Evolutionary conservation across 2,329 filamentous ascomycete species (phyloP).

Genomic region (Gyromitra esculenta): DNA sequence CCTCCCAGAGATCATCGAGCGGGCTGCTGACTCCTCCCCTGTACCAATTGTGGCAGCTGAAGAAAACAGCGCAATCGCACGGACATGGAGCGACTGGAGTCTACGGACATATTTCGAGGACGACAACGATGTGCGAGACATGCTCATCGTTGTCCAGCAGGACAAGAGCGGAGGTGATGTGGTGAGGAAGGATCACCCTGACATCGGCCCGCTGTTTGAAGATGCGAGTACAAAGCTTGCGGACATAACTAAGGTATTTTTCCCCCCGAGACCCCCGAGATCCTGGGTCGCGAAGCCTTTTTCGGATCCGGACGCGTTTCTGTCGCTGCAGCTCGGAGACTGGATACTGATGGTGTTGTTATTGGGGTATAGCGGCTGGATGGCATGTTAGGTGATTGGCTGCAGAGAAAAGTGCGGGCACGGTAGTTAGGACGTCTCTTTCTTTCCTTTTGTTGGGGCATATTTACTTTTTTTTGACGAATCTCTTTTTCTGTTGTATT

Average conservation of each 20-base stretch:
- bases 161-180: slow-evolving; percentile 76
- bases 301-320: slow-evolving; percentile 7
- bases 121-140: slow-evolving; percentile 84
- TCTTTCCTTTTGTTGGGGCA: slow-evolving; percentile 36
- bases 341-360: slow-evolving; percentile 45
- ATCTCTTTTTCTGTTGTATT: slow-evolving; percentile 19
- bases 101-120: slow-evolving; percentile 92
- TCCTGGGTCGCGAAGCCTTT: background rate
- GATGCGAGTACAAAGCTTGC: slow-evolving; percentile 86
- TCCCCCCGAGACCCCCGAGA: slow-evolving; percentile 17
- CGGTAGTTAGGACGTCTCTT: slow-evolving; percentile 34
- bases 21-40: slow-evolving; percentile 43
- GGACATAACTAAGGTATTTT: slow-evolving; percentile 77
- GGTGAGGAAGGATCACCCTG: slow-evolving; percentile 83
- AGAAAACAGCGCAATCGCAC: slow-evolving; percentile 68
- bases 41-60: slow-evolving; percentile 30
- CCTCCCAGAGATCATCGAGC: slow-evolving; percentile 69
- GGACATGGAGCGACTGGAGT: slow-evolving; percentile 85
- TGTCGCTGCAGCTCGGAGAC: slow-evolving; percentile 53
- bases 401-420: slow-evolving; percentile 62
- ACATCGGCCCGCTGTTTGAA: slow-evolving; percentile 80
- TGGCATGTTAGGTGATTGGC: slow-evolving; percentile 83
- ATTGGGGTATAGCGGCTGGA: slow-evolving; percentile 73
- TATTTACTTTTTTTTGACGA: slow-evolving; percentile 30
- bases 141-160: slow-evolving; percentile 91